Base-by-base conservation (phyloP, 2,329 filamentous ascomycete genomes). In the Alternaria burnsii region DNA sequence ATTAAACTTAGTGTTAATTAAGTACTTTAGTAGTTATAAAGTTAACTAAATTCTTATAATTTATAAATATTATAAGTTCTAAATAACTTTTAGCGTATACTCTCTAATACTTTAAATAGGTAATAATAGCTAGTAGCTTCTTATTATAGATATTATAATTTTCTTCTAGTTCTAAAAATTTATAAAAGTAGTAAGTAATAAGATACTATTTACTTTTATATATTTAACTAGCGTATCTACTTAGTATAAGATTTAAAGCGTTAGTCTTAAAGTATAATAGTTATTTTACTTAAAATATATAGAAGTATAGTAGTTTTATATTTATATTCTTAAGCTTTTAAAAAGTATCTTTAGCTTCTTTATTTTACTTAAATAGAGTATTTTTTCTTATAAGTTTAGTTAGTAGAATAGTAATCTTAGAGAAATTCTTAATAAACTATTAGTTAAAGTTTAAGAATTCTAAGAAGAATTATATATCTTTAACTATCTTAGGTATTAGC, bases 71-170 rank as follows among this genome's bases (percentile, higher is more conserved):
- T 4, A 63, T 71, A 26, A 73, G 63, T 22, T 66, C 52, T 18
- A 71, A 48, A 22, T 50, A 43, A n/a, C 54, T 42, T 32, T 48
- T 6, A 6, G 42, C 24, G 12, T 60, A 28, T 11, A 26, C 22
- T 47, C 58, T 28, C 70, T 62, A 78, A 48, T 71, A 40, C 54
- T 75, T 41, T 16, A 78, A 64, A 18, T 41, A 40, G 10, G 41
- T 24, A 5, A 80, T 55, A 44, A 80, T 75, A 6, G 74, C 73
- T 7, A 79, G 42, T 1, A 80, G 65, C 66, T 78, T 73, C 55
- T 79, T 77, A 51, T 80, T 60, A 48, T 79, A 66, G 11, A 77
- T 76, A 12, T 74, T 43, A 58, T 79, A 79, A 55, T 77, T 78
- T 6, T 50, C 59, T 56, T 78, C 55, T 1, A 61, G 59, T 18